Evolutionary conservation across 768 basidiomycete species (phyloP).

Genomic region (Phlegmacium glaucopus): DNA sequence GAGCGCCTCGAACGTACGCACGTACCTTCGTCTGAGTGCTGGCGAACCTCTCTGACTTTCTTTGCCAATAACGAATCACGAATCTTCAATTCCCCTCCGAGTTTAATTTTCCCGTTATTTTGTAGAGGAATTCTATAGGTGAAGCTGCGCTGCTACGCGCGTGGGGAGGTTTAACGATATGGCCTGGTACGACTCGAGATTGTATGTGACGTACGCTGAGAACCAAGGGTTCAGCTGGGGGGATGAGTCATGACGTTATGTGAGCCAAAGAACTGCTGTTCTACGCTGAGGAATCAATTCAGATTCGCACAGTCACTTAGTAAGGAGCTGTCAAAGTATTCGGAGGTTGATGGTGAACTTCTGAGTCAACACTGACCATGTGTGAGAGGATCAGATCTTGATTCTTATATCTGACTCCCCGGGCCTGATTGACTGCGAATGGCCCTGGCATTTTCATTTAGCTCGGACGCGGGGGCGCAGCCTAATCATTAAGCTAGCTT

Average conservation of each 20-base stretch:
- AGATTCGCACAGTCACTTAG: too few relatives aligned
- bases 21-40: constrained; percentile 50
- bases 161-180: constrained; percentile 58
- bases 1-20: background rate
- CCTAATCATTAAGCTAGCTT: too few relatives aligned
- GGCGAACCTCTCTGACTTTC: constrained; percentile 52
- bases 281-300: too few relatives aligned
- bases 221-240: constrained; percentile 63
- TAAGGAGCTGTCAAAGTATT: too few relatives aligned
- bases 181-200: constrained; percentile 51
- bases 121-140: constrained; percentile 5
- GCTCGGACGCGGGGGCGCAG: too few relatives aligned
- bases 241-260: constrained; percentile 63
- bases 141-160: constrained; percentile 20
- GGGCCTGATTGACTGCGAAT: too few relatives aligned
- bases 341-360: too few relatives aligned
- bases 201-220: constrained; percentile 62
- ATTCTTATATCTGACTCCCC: too few relatives aligned
- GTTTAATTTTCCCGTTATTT: constrained; percentile 32
- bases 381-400: too few relatives aligned
- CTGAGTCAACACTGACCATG: too few relatives aligned
- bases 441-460: too few relatives aligned
- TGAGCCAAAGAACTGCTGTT: constrained; percentile 32
- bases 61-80: constrained; percentile 54
- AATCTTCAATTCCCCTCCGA: constrained; percentile 49